Evolutionary conservation across 352 stramenopile species (phyloP), one percentile per base, ranked within the genome.

Genomic region (Phytopythium ostracodes): DNA sequence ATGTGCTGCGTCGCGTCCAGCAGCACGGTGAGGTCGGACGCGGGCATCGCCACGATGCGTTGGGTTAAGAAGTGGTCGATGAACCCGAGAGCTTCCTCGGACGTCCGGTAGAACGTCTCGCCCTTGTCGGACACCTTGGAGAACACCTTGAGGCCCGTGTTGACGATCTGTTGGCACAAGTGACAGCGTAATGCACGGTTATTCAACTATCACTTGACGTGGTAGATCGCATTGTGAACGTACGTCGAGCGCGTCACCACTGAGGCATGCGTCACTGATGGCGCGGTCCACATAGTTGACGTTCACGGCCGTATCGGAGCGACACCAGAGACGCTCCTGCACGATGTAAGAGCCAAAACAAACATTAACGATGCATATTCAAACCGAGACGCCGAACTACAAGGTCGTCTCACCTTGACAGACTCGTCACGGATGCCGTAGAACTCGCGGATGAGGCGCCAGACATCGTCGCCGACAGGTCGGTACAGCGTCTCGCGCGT

Each of bases 101-200:
- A 92, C 2, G 91, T 76, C 3, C 92, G 89, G 64, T 96, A 97
- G 59, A 84, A 91, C 14, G 79, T 80, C 53, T 92, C 76, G 4
- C 79, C 77, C 22, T 71, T 64, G 31, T 90, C 78, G 2, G 72
- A 85, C 35, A 86, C 68, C 54, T 96, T 96, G 17, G 85, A 84
- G 59, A 97, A 97, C 5, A 96, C 81, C 62, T 94, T 93, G 56
- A 97, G 83, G 7, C 92, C 92, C 49, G 89, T 96, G 67, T 97
- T 96, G n/a, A 98, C 84, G 62, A 98, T 91, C 81, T 97, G 61
- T 64, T 60, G 43, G 55, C 31, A 10, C 38, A 20, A 44, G 24
- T 14, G 29, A 33, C 29, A 33, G 29, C 29, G 7, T 33, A 33
- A 7, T 22, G n/a, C 25, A 50, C 9, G 31, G 27, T 38, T 24